Evolutionary conservation across 176 grass and related monocot species (phyloP), one percentile per base, ranked within the genome.

Genomic region (Avena eriantha): DNA sequence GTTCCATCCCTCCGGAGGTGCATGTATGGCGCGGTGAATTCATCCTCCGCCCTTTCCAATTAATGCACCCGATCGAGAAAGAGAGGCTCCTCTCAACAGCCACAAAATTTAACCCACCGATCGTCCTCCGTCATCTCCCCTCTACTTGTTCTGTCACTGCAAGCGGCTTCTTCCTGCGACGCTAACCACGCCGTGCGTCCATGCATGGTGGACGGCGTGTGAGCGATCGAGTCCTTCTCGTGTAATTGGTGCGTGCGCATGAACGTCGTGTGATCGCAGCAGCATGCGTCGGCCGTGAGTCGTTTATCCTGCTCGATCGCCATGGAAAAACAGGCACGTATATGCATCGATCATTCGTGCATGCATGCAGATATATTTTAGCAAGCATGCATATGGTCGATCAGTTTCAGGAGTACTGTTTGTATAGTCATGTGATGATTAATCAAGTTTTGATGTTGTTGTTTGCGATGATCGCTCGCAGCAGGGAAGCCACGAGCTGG

Each of bases 251-350:
- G 12, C 64, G 0, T 31, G 23, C 73, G 33, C 45, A 76, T 54
- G 73, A 24, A 55, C 15, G 53, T 16, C 53, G 53, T 12, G 56
- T 58, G 56, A 60, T 41, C 67, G 31, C 45, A 41, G 45, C 45
- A 8, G 86, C 71, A 71, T 88, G 81, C 60, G 86, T 41, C 82
- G 82, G 36, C 34, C 86, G 86, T 91, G 85, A 85, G 68, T 81
- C 46, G 46, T 49, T 49, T 49, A 4, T 49, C 48, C 46, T 47
- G 46, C 46, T 75, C 68, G 83, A 17, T 50, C 73, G 31, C 31
- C 51, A 87, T 91, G 89, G 86, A 88, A 55, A 87, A 88, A 85
- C 85, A 91, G 81, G 81, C 76, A 50, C 3, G 0, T 48, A 22
- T 54, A 23, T 18, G 29, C 29, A 16, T 63, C 31, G 48, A 6